Evolutionary conservation across 257 asterid genomes (phyloP).

Genomic region (Solanum chiquidenum): DNA sequence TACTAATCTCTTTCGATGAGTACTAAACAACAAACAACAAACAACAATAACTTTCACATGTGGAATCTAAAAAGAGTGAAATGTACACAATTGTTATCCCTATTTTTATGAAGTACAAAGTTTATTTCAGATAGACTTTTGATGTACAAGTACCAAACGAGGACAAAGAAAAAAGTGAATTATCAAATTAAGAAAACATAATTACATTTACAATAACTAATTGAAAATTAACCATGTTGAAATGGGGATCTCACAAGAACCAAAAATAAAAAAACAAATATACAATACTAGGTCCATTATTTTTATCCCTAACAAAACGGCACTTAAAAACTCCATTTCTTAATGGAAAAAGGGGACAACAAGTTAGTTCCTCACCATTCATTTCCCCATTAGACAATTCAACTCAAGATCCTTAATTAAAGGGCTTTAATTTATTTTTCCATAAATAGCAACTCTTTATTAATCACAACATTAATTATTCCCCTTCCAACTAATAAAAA

Average conservation of each 20-base stretch:
- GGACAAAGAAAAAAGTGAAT: neutral
- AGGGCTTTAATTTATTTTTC: neutral
- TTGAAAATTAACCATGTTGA: neutral
- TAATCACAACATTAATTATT: neutral
- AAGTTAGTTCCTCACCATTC: slow-evolving; percentile 5
- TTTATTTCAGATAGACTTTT: no score
- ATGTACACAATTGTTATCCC: rapidly evolving
- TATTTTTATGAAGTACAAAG: neutral
- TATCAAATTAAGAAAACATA: neutral
- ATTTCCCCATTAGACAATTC: slow-evolving; percentile 11
- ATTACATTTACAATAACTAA: neutral
- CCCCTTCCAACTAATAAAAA: neutral
- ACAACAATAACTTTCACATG: neutral
- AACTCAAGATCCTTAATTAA: slow-evolving; percentile 25
- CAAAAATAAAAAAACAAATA: neutral
- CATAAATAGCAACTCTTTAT: neutral
- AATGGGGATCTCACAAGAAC: neutral
- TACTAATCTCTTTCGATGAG: neutral
- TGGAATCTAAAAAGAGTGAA: neutral
- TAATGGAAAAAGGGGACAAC: slow-evolving; percentile 3
- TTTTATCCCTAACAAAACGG: slow-evolving; percentile 38
- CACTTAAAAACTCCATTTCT: slow-evolving; percentile 28
- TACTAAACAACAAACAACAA: neutral
- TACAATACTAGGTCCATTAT: slow-evolving; percentile 12
- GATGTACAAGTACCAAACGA: neutral